Base-by-base conservation (phyloP, 345 rosid species). In the Atalantia buxifolia region DNA sequence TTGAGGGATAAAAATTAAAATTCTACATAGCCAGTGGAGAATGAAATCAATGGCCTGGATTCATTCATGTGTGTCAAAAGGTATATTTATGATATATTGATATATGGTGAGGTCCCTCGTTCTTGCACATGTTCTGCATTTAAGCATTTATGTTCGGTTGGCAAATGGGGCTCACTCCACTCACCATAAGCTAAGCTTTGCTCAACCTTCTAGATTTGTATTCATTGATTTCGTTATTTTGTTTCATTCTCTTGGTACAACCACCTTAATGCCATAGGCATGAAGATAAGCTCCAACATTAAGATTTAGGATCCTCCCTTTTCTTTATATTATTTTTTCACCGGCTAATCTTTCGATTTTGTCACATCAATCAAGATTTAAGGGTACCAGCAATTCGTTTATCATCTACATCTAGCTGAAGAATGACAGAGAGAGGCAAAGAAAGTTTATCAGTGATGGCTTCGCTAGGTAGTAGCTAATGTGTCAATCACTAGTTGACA, bases 71-170 rank as follows among this genome's bases (percentile, higher is more conserved):
- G 28, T 45, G 45, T 66, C 59, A 33, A 48, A 31, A 59, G 64
- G n/a, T 65, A 53, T 69, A 38, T 68, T 74, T 7, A 69, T 60
- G 61, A 73, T 59, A 35, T 35, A 35, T 35, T 35, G 36, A 35
- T 35, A 69, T 40, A 25, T 30, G 74, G 33, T 74, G 82, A 69
- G 77, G 81, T 66, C 68, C 79, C 62, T 85, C 82, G 33, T 38
- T 25, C n/a, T 77, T 80, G 86, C 89, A 85, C 87, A 86, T 78
- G 88, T 81, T 28, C 74, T 66, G 85, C 91, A 86, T 84, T 86
- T 63, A 84, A 71, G 72, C 71, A 78, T 67, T 61, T 18, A 22
- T 21, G 33, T 64, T 77, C 66, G 10, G 59, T 63, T 55, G 62
- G 64, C 40, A 22, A 68, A 81, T 56, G 82, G 81, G 75, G 57